Conservation (phyloP, 192 early-diverging fungal species). For the Backusella westeae region DNA sequence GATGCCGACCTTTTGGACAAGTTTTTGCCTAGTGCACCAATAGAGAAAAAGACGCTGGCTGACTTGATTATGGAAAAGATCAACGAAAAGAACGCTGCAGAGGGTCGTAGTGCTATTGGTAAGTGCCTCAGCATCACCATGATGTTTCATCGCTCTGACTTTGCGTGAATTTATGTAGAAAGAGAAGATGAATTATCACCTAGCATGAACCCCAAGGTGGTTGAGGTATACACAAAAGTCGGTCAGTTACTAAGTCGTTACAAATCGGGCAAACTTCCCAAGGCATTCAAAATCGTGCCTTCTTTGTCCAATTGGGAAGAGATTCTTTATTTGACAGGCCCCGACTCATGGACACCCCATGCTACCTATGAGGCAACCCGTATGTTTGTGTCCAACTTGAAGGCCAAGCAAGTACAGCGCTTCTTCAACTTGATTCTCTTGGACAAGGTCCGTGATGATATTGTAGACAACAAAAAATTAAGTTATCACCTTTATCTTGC, state of each 20-base stretch:
- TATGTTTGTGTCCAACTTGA: constrained; percentile 97
- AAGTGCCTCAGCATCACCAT: neutral
- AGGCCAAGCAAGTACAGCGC: constrained; percentile 85
- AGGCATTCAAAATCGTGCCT: constrained; percentile 99
- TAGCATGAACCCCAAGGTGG: constrained; percentile 82
- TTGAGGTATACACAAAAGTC: constrained; percentile 95
- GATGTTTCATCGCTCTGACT: neutral
- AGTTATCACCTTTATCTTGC: constrained; percentile 98
- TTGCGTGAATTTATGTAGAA: constrained; percentile 21
- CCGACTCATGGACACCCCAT: constrained; percentile 94
- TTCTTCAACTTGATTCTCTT: constrained; percentile 88
- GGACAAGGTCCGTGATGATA: constrained; percentile 93
- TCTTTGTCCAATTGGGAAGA: constrained; percentile 97
- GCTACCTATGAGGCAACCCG: constrained; percentile 94
- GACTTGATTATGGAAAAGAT: constrained; percentile 98
- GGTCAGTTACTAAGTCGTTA: constrained; percentile 87
- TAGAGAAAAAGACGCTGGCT: constrained; percentile 84
- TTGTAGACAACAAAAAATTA: constrained; percentile 95
- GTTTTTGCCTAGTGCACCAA: constrained; percentile 85
- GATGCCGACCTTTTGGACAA: constrained; percentile 86
- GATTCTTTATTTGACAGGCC: constrained; percentile 87
- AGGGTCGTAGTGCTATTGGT: constrained; percentile 26
- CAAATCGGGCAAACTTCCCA: constrained; percentile 92
- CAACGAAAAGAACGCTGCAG: constrained; percentile 62
- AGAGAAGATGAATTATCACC: constrained; percentile 46